A percentile compares a stretch with the other conserved stretches of the same genome.
These are phyloP conservation scores for Chrysosphaeria jannelii DNA, from an alignment of 2,329 filamentous ascomycete species.

Conservation along the genomic window DNA sequence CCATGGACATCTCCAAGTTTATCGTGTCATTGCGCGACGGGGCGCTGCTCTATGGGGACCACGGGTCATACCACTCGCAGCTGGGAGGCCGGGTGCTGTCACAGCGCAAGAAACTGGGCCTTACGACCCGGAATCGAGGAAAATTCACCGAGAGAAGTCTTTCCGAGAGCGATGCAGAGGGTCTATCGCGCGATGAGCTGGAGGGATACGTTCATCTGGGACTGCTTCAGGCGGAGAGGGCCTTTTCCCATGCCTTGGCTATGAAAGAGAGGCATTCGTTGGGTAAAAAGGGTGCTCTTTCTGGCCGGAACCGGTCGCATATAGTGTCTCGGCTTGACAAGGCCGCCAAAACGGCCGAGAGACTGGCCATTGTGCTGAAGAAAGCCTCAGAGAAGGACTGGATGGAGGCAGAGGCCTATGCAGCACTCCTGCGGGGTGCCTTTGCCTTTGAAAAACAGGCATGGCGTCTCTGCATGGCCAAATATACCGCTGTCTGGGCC, in stretches of 20 bases:
- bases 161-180: conserved; percentile 26
- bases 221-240: conserved; percentile 62
- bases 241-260: conserved; percentile 87
- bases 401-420: conserved; percentile 67
- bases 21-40: conserved; percentile 53
- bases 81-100: conserved; percentile 57
- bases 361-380: conserved; percentile 34
- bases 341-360: conserved; percentile 36
- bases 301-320: conserved; percentile 54
- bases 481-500: conserved; percentile 47
- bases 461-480: conserved; percentile 51
- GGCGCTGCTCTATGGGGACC: conserved; percentile 66
- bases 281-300: conserved; percentile 51
- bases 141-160: conserved; percentile 45
- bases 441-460: conserved; percentile 63
- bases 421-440: conserved; percentile 43
- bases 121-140: conserved; percentile 55
- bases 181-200: conserved; percentile 1
- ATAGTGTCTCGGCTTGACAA: conserved; percentile 71
- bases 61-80: conserved; percentile 55
- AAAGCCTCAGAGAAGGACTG: conserved; percentile 33
- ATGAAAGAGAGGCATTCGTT: conserved; percentile 62
- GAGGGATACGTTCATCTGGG: conserved; percentile 46
- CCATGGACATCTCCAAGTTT: conserved; percentile 70
- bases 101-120: conserved; percentile 57